Conservation (phyloP, 148 eudicot species). For the Talinum fruticosum region DNA sequence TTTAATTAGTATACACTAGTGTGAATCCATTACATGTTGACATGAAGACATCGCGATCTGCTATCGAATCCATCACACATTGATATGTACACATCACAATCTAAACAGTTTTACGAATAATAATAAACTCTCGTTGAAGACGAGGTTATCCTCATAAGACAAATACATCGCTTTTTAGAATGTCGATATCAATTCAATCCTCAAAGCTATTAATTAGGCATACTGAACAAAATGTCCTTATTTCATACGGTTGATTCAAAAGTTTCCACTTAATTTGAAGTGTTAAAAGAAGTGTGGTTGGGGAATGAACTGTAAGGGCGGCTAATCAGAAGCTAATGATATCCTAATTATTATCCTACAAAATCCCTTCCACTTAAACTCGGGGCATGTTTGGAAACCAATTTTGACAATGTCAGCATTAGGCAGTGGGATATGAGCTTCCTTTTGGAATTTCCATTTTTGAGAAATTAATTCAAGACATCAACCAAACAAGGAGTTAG, state of each 20-base stretch:
- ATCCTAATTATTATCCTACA: not conserved
- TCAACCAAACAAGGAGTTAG: not conserved
- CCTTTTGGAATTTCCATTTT: not conserved
- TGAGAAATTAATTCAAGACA: not conserved
- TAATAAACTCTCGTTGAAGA: too few species aligned
- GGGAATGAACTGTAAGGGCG: not conserved
- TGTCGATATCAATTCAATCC: not conserved
- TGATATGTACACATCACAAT: too few species aligned
- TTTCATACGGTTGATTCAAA: not conserved
- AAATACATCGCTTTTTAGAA: not conserved
- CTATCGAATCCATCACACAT: too few species aligned
- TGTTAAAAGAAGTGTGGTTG: not conserved
- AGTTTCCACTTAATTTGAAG: not conserved
- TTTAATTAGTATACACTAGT: too few species aligned
- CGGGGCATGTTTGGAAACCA: not conserved
- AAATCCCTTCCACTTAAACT: not conserved
- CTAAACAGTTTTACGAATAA: too few species aligned
- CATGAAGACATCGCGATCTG: too few species aligned
- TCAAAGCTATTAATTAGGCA: not conserved
- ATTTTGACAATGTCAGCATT: too few species aligned
- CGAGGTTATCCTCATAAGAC: not conserved
- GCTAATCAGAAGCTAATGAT: not conserved
- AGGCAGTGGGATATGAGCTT: not conserved
- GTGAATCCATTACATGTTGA: too few species aligned
- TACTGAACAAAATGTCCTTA: not conserved